Evolutionary conservation across 345 rosid species (phyloP).

Genomic region (Eucalyptus decipiens): DNA sequence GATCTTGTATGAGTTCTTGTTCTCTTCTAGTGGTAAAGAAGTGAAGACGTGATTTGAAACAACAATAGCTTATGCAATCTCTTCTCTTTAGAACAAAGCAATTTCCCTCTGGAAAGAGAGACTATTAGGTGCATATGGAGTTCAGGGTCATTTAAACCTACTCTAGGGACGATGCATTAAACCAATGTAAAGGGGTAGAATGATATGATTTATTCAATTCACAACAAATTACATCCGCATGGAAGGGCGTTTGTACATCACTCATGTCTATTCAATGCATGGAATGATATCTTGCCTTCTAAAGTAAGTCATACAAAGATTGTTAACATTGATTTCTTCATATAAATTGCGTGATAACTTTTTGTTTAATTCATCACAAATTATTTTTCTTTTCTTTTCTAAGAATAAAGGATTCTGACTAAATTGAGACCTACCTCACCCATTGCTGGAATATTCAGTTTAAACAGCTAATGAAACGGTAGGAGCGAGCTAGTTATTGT

Average conservation of each 20-base stretch:
- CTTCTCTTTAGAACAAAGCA: background rate
- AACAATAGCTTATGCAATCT: background rate
- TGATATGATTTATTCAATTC: background rate
- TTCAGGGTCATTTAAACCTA: background rate
- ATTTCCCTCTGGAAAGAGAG: background rate
- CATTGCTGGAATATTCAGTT: background rate
- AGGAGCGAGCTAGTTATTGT: background rate
- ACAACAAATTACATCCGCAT: background rate
- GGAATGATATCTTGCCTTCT: background rate
- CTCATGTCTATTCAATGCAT: background rate
- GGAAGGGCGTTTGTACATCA: background rate
- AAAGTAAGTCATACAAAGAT: background rate
- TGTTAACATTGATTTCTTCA: background rate
- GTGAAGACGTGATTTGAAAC: background rate
- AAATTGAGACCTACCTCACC: background rate
- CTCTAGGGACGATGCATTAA: background rate
- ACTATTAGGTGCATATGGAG: background rate
- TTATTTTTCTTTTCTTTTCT: background rate
- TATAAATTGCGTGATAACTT: background rate
- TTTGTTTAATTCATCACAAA: background rate
- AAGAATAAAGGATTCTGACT: background rate
- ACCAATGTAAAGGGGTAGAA: background rate
- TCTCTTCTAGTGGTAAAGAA: background rate
- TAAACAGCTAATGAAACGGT: background rate
- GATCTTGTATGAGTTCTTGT: background rate